Conservation (phyloP, 768 basidiomycete species). For the Rhodotorula toruloides region DNA sequence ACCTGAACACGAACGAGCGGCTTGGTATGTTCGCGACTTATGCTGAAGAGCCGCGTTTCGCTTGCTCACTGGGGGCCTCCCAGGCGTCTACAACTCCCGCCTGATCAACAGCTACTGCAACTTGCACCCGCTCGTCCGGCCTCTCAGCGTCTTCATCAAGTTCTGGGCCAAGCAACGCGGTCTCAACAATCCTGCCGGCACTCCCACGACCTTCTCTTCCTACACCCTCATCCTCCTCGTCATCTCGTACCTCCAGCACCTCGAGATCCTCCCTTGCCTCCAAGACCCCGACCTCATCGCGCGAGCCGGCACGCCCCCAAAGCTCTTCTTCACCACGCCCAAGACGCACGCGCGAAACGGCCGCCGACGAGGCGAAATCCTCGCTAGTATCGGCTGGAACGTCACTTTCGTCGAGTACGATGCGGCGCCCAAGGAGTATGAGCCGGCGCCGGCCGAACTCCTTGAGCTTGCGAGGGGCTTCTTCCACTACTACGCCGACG, state of each 20-base stretch:
- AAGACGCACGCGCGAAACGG: conserved; percentile 2
- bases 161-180: conserved; percentile 58
- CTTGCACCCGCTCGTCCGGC: conserved; percentile 49
- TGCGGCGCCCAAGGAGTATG: background rate
- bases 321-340: conserved; percentile 34
- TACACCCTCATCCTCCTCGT: conserved; percentile 62
- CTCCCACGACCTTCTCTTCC: conserved; percentile 55
- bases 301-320: background rate
- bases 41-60: too few species aligned
- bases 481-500: conserved; percentile 23
- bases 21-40: conserved; percentile 51
- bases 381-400: conserved; percentile 30
- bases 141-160: conserved; percentile 55
- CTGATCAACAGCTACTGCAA: conserved; percentile 56
- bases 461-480: conserved; percentile 32
- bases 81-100: conserved; percentile 46
- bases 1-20: conserved; percentile 61
- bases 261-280: conserved; percentile 37
- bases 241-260: conserved; percentile 55
- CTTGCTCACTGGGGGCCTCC: too few species aligned
- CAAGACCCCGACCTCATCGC: conserved; percentile 34
- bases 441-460: background rate
- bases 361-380: background rate
- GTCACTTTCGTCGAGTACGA: conserved; percentile 35
- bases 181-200: conserved; percentile 52